Percentiles rank a stretch among this genome's conserved stretches.
Evolutionary conservation across 2,329 filamentous ascomycete genomes (phyloP).

Genomic region (Alternaria sp.): DNA sequence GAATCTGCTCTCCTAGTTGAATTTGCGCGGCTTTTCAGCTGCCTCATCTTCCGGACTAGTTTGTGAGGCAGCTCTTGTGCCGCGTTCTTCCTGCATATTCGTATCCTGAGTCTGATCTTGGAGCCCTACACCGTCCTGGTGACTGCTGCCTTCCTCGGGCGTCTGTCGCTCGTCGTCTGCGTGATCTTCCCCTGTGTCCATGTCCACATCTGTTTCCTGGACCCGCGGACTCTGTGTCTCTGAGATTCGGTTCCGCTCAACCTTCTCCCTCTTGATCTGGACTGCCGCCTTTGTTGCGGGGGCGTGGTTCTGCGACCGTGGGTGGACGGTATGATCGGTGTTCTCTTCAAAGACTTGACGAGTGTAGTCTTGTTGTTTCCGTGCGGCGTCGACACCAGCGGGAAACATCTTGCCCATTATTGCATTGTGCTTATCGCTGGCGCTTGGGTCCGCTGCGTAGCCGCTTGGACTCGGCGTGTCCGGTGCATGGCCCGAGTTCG

Average conservation of each 20-base stretch:
- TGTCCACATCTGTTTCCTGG: slow-evolving; percentile 31
- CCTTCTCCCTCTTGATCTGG: slow-evolving; percentile 33
- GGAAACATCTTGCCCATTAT: slow-evolving; percentile 50
- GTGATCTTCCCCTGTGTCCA: slow-evolving; percentile 28
- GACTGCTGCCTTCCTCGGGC: slow-evolving; percentile 6
- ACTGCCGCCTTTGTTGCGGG: slow-evolving; percentile 5
- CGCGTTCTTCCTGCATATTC: background rate
- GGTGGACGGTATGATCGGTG: slow-evolving; percentile 32
- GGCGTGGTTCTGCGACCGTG: slow-evolving; percentile 21
- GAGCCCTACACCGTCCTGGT: background rate
- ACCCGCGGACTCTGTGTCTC: slow-evolving; percentile 20
- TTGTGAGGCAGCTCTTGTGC: background rate
- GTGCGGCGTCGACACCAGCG: slow-evolving; percentile 40
- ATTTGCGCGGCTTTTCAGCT: background rate
- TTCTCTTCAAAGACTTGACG: slow-evolving; percentile 41
- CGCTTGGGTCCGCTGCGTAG: slow-evolving; percentile 9
- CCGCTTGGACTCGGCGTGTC: slow-evolving; percentile 41
- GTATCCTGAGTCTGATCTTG: background rate
- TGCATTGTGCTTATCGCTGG: slow-evolving; percentile 35
- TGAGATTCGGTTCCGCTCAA: slow-evolving; percentile 15
- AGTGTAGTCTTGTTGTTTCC: slow-evolving; percentile 41
- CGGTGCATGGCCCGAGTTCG: slow-evolving; percentile 13
- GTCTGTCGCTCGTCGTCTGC: slow-evolving; percentile 30
- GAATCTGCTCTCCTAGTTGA: background rate
- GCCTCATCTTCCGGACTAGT: slow-evolving; percentile 1